Evolutionary conservation across 768 basidiomycete species (phyloP).

Genomic region (Tylopilus sp.): DNA sequence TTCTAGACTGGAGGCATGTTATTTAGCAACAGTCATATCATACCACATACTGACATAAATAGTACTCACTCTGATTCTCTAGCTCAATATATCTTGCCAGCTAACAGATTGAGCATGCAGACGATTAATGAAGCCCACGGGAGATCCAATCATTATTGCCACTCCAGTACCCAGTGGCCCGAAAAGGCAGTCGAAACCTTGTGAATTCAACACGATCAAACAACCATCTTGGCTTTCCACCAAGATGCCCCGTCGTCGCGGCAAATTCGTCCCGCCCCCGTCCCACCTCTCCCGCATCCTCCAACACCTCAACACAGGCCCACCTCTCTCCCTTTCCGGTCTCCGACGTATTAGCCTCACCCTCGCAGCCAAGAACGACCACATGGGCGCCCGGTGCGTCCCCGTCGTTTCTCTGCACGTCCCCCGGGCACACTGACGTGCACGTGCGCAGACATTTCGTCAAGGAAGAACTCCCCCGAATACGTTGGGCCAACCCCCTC

Average conservation of each 20-base stretch:
- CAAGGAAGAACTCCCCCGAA: slow-evolving; percentile 73
- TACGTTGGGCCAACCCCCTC: slow-evolving; percentile 72
- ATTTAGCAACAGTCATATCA: too few relatives aligned
- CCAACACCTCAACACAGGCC: slow-evolving; percentile 45
- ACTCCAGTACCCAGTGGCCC: too few relatives aligned
- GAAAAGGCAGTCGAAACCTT: slow-evolving; percentile 15
- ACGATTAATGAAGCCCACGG: too few relatives aligned
- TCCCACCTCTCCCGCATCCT: slow-evolving; percentile 56
- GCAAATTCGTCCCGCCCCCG: slow-evolving; percentile 40
- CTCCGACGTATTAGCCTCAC: slow-evolving; percentile 55
- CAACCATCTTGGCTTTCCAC: slow-evolving; percentile 4
- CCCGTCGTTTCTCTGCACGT: background rate
- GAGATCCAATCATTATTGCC: too few relatives aligned
- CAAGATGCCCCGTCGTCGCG: slow-evolving; percentile 24
- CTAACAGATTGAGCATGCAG: too few relatives aligned
- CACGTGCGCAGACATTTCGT: slow-evolving; percentile 61
- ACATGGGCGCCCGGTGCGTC: slow-evolving; percentile 69
- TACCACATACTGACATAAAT: too few relatives aligned
- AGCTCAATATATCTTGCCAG: too few relatives aligned
- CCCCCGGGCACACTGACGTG: background rate
- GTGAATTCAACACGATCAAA: slow-evolving; percentile 23
- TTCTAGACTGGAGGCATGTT: too few relatives aligned
- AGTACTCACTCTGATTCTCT: too few relatives aligned
- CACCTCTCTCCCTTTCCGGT: slow-evolving; percentile 46
- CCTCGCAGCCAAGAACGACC: slow-evolving; percentile 56